phyloP scores from a whole-genome alignment of 768 basidiomycete species.

The Melanogaster broomeanus region DNA sequence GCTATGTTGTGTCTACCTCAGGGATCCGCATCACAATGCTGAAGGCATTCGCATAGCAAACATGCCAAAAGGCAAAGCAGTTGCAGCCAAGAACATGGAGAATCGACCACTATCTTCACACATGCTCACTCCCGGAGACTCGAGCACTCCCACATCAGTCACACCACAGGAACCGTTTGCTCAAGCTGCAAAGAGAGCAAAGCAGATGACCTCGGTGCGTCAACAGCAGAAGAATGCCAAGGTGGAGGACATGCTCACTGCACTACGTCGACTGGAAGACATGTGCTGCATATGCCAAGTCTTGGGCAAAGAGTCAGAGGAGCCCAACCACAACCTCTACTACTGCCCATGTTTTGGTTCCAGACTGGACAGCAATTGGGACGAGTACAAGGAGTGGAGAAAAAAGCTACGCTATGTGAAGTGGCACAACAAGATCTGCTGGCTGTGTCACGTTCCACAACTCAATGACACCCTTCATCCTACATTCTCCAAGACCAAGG shows the following conservation, averaged over 20 bases:
- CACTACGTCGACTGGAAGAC: too few relatives aligned
- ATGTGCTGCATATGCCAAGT: too few relatives aligned
- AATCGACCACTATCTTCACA: too few relatives aligned
- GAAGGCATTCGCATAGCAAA: background rate
- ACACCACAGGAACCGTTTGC: too few relatives aligned
- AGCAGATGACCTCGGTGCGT: too few relatives aligned
- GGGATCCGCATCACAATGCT: background rate
- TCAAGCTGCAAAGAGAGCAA: too few relatives aligned
- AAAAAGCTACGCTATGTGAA: background rate
- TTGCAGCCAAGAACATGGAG: too few relatives aligned
- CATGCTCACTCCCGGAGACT: too few relatives aligned
- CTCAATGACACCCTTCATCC: background rate
- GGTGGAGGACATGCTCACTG: too few relatives aligned
- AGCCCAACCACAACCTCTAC: background rate
- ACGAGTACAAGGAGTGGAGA: background rate
- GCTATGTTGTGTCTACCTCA: background rate
- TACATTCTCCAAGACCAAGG: background rate
- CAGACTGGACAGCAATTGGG: background rate
- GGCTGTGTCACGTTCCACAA: slow-evolving; percentile 7
- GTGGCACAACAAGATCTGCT: slow-evolving; percentile 11
- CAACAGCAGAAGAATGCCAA: too few relatives aligned
- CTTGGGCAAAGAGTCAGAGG: too few relatives aligned
- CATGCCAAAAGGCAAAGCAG: background rate
- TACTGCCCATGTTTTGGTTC: background rate
- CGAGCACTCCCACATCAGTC: too few relatives aligned